Base-by-base conservation (phyloP, 371 early-diverging fungal species). In the Actinomortierella wolfii region DNA sequence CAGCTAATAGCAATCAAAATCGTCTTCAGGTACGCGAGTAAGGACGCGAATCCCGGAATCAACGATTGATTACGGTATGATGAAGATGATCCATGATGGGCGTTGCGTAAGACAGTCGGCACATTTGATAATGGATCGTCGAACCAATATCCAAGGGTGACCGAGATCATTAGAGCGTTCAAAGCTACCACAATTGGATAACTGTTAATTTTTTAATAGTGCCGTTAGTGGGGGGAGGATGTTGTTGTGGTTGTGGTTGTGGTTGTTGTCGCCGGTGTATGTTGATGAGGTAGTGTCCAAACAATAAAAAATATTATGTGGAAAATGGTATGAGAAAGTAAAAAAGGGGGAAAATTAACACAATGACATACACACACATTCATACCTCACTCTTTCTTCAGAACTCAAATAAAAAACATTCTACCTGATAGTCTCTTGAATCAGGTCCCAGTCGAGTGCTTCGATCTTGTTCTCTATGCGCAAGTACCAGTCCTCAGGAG, bases 81-180 rank as follows among this genome's bases (percentile, higher is more conserved):
- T 11, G 56, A 18, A 3, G 50, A 39, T 61, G 57, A 15, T 49
- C 41, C 34, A 43, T 66, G 6, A 11, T 4, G 11, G 34, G 34
- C 11, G 34, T 34, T 34, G 11, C 34, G 34, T 11, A 73, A 42
- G 13, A 66, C 45, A 18, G 56, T 21, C 17, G 73, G 73, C 6
- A 56, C 46, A 34, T 61, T 62, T 14, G 63, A 58, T 1, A 61
- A 34, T 0, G 67, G 73, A 28, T 73, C 73, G 40, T 73, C 67
- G 7, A 73, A 51, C 73, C 73, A 73, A 25, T 73, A 73, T 39
- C 73, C 73, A 21, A 73, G 34, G 20, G 59, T 73, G 40, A 66
- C 73, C 26, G 66, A 65, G 7, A 43, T 34, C 20, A 73, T 40
- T 50, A 73, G 14, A 5, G 55, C 14, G 40, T 73, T 73, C 21